phyloP scores from a whole-genome alignment of 1,139 yeast species.

The Lodderomyces metapsilosis region DNA sequence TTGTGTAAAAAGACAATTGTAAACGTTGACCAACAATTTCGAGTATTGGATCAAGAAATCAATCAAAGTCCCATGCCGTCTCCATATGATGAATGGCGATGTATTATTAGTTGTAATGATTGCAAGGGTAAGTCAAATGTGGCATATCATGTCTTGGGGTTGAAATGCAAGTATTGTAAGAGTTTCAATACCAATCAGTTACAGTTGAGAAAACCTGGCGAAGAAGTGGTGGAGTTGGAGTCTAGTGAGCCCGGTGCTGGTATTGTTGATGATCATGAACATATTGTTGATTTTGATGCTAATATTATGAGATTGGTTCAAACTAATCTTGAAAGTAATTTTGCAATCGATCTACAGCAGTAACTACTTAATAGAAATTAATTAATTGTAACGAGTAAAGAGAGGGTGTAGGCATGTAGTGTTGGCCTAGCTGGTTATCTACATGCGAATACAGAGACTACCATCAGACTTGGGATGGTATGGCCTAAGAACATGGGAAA shows the following conservation, averaged over 20 bases:
- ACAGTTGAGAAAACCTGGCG: slow-evolving; percentile 58
- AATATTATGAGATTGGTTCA: slow-evolving; percentile 31
- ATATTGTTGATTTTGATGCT: slow-evolving; percentile 13
- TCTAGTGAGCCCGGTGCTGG: slow-evolving; percentile 12
- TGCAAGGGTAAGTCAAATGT: slow-evolving; percentile 82
- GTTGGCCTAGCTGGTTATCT: too few relatives aligned
- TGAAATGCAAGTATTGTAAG: slow-evolving; percentile 81
- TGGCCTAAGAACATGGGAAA: too few relatives aligned
- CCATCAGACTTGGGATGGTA: too few relatives aligned
- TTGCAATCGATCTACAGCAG: slow-evolving; percentile 27
- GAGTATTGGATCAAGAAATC: slow-evolving; percentile 83
- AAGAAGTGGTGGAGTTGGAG: slow-evolving; percentile 34
- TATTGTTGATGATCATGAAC: slow-evolving; percentile 8
- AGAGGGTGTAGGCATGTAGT: background rate
- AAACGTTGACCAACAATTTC: slow-evolving; percentile 84
- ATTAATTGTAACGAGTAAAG: background rate
- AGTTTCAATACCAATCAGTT: slow-evolving; percentile 83
- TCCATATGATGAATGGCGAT: slow-evolving; percentile 75
- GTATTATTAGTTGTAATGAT: slow-evolving; percentile 81
- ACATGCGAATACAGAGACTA: too few relatives aligned
- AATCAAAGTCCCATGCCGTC: slow-evolving; percentile 73
- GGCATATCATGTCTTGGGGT: slow-evolving; percentile 78
- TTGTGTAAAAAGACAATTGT: slow-evolving; percentile 80
- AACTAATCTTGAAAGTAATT: slow-evolving; percentile 40
- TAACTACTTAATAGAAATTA: too few relatives aligned